Percentiles rank a stretch among this genome's conserved stretches.
Conservation (phyloP, 2,329 filamentous ascomycete species). For the Arthroderma sp. region DNA sequence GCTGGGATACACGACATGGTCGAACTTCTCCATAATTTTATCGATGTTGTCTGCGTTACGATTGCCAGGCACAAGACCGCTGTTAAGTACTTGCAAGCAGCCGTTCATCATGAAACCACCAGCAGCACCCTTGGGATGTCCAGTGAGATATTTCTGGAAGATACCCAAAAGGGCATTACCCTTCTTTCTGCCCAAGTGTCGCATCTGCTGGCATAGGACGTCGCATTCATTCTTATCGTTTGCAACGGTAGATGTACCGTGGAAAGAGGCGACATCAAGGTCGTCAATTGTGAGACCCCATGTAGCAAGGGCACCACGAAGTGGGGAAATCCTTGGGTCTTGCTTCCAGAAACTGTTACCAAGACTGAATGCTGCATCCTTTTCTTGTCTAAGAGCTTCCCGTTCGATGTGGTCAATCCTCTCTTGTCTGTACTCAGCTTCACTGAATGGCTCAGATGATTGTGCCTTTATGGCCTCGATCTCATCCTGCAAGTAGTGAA, state of each 20-base stretch:
- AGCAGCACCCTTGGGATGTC: constrained; percentile 96
- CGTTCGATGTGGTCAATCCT: constrained; percentile 75
- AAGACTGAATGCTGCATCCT: constrained; percentile 79
- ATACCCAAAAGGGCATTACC: constrained; percentile 92
- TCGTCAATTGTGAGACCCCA: constrained; percentile 98
- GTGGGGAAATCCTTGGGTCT: constrained; percentile 81
- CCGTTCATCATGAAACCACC: constrained; percentile 99
- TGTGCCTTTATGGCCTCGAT: constrained; percentile 80
- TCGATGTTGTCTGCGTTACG: constrained; percentile 97
- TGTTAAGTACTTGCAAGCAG: constrained; percentile 87
- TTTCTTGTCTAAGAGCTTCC: constrained; percentile 79
- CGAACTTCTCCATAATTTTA: constrained; percentile 90
- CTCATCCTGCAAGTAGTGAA: constrained; percentile 87
- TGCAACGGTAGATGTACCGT: constrained; percentile 94
- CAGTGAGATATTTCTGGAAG: constrained; percentile 98
- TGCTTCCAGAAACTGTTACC: constrained; percentile 99
- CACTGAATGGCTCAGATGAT: constrained; percentile 55
- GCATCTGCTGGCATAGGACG: constrained; percentile 90
- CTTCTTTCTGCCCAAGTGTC: constrained; percentile 87
- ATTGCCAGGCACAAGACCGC: constrained; percentile 87
- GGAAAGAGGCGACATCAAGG: constrained; percentile 89
- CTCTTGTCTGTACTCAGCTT: constrained; percentile 73
- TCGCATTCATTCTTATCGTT: constrained; percentile 99
- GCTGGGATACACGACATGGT: constrained; percentile 94
- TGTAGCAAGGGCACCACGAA: constrained; percentile 88